Conservation (phyloP, 495 filamentous ascomycete genomes). For the Tuber indicum region DNA sequence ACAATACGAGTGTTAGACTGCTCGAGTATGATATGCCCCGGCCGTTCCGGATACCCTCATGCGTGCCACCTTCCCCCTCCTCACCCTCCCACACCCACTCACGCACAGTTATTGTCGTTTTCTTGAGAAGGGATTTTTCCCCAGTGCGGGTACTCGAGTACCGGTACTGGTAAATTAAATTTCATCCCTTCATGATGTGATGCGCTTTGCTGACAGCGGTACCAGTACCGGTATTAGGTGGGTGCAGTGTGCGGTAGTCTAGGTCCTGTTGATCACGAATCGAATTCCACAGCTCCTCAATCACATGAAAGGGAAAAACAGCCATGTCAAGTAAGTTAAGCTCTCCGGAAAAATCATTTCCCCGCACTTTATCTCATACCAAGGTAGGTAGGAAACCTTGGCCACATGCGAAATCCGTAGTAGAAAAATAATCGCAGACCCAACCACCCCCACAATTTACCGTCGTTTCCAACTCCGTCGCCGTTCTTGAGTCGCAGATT, state of each 20-base stretch:
- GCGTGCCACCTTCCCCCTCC: not conserved
- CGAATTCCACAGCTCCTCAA: not conserved
- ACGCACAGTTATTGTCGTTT: not conserved
- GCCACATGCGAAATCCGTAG: not conserved
- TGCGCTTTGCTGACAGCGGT: not conserved
- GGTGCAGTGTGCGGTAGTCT: not conserved
- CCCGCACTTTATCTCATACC: not conserved
- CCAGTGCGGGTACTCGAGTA: not conserved
- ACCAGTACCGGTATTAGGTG: not conserved
- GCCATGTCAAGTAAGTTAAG: not conserved
- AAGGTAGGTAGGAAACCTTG: not conserved
- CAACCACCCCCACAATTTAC: not conserved
- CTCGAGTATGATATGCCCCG: not conserved
- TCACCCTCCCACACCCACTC: not conserved
- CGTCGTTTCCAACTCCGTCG: not conserved
- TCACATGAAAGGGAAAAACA: slow-evolving; percentile 1
- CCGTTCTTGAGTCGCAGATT: not conserved
- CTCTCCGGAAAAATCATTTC: not conserved
- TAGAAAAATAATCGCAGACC: not conserved
- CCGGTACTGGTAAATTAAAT: not conserved
- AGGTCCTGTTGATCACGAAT: not conserved
- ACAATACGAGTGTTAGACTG: not conserved
- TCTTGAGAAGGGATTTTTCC: not conserved
- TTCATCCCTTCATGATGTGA: not conserved
- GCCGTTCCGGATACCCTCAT: too few relatives aligned